A percentile compares a stretch with the other conserved stretches of the same genome.
These are phyloP conservation scores for Pseudophaeomoniella oleicola DNA, from an alignment of 2,329 filamentous ascomycete genomes.

Conservation along the genomic window DNA sequence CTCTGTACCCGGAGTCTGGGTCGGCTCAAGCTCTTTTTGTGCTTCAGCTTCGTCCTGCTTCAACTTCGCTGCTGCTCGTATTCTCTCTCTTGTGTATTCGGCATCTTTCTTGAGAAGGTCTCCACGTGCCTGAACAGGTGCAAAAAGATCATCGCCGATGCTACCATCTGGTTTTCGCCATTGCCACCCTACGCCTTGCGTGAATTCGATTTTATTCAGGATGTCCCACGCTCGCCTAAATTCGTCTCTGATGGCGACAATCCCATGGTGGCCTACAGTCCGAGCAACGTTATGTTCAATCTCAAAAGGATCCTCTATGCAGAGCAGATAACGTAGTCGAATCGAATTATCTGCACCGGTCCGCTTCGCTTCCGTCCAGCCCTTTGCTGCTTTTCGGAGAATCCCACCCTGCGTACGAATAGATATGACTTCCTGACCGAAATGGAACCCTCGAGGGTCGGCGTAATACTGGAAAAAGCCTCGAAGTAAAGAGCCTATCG, in stretches of 20 bases:
- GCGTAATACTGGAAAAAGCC: slow-evolving; percentile 86
- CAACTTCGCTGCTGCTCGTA: slow-evolving; percentile 2
- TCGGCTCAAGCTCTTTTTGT: no score
- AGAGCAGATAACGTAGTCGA: slow-evolving; percentile 67
- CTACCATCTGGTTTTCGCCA: slow-evolving; percentile 10
- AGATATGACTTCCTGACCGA: slow-evolving; percentile 67
- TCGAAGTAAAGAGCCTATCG: slow-evolving; percentile 55
- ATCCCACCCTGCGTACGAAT: slow-evolving; percentile 58
- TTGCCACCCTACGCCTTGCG: slow-evolving; percentile 11
- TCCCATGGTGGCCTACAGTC: slow-evolving; percentile 70
- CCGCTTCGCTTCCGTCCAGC: slow-evolving; percentile 65
- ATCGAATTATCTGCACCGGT: slow-evolving; percentile 47
- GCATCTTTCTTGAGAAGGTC: slow-evolving; percentile 12
- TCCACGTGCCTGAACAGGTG: slow-evolving; percentile 8
- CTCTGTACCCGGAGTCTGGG: no score
- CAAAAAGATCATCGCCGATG: slow-evolving; percentile 15
- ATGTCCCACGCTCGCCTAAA: slow-evolving; percentile 69
- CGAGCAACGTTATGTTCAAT: slow-evolving; percentile 74
- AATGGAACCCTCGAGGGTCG: slow-evolving; percentile 54
- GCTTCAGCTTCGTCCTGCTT: background rate
- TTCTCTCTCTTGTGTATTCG: slow-evolving; percentile 8
- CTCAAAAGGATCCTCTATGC: slow-evolving; percentile 88
- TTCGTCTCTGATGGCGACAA: slow-evolving; percentile 70
- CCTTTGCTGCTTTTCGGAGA: slow-evolving; percentile 60
- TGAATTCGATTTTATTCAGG: slow-evolving; percentile 36